These are phyloP conservation scores for Oryza australiensis DNA, from an alignment of 176 grass and related monocot genomes.

Conservation along the genomic window DNA sequence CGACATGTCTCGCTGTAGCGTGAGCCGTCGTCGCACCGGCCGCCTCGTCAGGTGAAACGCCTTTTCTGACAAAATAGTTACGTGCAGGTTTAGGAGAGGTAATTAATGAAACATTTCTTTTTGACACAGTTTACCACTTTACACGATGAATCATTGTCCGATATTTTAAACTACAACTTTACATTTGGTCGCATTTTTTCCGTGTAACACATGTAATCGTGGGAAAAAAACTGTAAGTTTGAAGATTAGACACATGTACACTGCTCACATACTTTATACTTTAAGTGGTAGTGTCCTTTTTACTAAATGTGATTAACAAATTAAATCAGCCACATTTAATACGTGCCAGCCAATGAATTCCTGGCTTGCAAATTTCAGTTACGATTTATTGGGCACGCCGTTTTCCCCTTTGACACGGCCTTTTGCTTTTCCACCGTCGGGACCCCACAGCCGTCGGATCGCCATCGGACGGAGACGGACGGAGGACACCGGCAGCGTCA, in stretches of 20 bases:
- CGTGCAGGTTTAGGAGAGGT: background rate
- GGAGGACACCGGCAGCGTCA: constrained; percentile 14
- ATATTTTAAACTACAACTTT: background rate
- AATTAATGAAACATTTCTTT: background rate
- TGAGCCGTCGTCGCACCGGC: background rate
- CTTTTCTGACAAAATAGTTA: background rate
- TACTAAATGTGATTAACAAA: background rate
- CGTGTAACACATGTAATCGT: background rate
- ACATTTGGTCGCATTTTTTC: background rate
- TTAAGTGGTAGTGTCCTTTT: no score
- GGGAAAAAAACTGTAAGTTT: no score
- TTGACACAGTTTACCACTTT: background rate
- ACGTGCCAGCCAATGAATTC: background rate
- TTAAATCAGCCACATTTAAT: background rate
- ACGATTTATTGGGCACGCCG: background rate
- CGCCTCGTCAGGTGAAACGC: background rate
- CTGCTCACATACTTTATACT: no score
- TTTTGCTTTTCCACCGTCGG: background rate
- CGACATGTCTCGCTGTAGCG: background rate
- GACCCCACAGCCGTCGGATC: constrained; percentile 8
- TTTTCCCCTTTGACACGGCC: background rate
- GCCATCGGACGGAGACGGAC: background rate
- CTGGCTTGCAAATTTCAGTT: background rate
- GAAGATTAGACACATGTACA: no score
- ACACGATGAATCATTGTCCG: background rate